A percentile compares a stretch with the other conserved stretches of the same genome.
Conservation (phyloP, 2,329 filamentous ascomycete genomes). For the Ploettnerulaceae sp. region DNA sequence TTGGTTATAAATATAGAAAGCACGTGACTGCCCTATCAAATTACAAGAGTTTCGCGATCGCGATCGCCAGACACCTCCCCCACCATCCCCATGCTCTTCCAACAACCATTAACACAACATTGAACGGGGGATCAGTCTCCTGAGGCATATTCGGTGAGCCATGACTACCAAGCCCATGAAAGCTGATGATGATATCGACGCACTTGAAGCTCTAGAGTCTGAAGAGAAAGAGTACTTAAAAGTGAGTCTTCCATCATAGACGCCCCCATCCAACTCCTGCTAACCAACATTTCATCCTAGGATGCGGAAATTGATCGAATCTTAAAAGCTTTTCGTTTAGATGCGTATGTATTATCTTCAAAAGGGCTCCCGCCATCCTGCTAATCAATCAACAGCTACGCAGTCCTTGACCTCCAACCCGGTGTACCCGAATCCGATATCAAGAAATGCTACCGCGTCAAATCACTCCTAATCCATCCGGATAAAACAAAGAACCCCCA, state of each 20-base stretch:
- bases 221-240: slow-evolving; percentile 91
- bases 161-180: slow-evolving; percentile 30
- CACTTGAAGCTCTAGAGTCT: slow-evolving; percentile 73
- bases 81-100: neutral
- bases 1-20: no score
- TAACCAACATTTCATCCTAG: slow-evolving; percentile 39
- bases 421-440: slow-evolving; percentile 95
- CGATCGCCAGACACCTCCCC: slow-evolving; percentile 1
- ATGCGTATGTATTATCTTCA: slow-evolving; percentile 49
- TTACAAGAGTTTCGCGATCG: neutral
- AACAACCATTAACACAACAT: slow-evolving; percentile 5
- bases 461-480: slow-evolving; percentile 97
- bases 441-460: slow-evolving; percentile 89
- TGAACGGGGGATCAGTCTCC: slow-evolving; percentile 13
- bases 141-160: slow-evolving; percentile 28
- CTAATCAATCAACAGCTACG: slow-evolving; percentile 56
- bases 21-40: neutral
- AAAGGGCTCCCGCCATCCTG: slow-evolving; percentile 2
- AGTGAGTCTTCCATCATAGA: slow-evolving; percentile 41
- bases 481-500: slow-evolving; percentile 92
- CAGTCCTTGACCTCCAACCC: slow-evolving; percentile 90
- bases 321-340: slow-evolving; percentile 78
- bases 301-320: slow-evolving; percentile 96
- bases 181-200: slow-evolving; percentile 59
- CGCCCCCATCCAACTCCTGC: slow-evolving; percentile 6